Evolutionary conservation across 768 basidiomycete species (phyloP), one percentile per base, ranked within the genome.

Genomic region (Boletus bicolor): DNA sequence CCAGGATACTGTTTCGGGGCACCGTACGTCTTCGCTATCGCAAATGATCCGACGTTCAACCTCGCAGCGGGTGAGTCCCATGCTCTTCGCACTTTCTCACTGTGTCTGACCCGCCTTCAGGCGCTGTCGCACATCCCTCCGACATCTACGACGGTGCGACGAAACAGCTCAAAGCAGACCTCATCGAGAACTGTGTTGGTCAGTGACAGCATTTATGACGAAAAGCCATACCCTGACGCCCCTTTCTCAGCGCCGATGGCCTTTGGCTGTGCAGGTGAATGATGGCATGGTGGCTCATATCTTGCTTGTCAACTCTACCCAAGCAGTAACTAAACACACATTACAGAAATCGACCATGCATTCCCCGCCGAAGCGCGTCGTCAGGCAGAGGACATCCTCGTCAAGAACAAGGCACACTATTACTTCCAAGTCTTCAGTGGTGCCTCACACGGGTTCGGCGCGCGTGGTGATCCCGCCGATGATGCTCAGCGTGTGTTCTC

Each of bases 1-100:
- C n/a, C 30, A 84, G 82, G 83, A 11, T 83, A 83, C 56, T 86
- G 81, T 61, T 84, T 83, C 55, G 82, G 82, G 7, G 84, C 73
- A 0, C 81, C 82, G 0, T 82, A 74, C 51, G 75, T 75, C 8
- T 73, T 84, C 49, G 73, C 81, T 6, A 71, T 78, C 4, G 75
- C 77, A 7, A 79, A 72, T 0, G 77, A 81, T 44, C 72, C 76
- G 36, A 63, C 48, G 3, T 69, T 69, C 54, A 49, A 62, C 7
- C 67, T 82, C n/a, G 70, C 73, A 1, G 80, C 82, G 17, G 76
- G 82, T 82, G 64, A 21, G 72, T 28, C 38, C 15, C 15, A 28
- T 3, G 5, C 12, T 26, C 39, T 19, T 21, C 2, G 1, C n/a
- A 2, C 34, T 17, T 38, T 24, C 17, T 11, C 32, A 28, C 28